These are phyloP conservation scores for Heimioporus sp. DNA, from an alignment of 768 basidiomycete species.

Conservation along the genomic window DNA sequence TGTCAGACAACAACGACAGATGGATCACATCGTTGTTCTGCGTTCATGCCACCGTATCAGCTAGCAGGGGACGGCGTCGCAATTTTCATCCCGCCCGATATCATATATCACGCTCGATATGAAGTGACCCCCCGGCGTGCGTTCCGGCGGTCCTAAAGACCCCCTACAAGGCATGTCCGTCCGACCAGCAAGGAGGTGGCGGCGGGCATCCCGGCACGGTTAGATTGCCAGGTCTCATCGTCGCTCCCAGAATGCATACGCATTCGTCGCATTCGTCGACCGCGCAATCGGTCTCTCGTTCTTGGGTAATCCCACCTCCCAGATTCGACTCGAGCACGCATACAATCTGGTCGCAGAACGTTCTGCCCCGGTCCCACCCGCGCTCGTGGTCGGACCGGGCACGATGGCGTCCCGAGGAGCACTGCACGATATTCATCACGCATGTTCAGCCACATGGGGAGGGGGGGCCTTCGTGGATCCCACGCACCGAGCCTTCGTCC, in stretches of 20 bases:
- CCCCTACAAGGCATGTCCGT: conserved; percentile 6
- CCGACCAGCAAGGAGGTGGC: conserved; percentile 23
- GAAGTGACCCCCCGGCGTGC: conserved; percentile 2
- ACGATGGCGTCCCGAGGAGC: neutral
- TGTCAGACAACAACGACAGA: conserved; percentile 6
- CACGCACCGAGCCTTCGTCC: conserved; percentile 2
- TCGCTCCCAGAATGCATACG: conserved; percentile 8
- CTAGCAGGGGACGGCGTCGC: conserved; percentile 7
- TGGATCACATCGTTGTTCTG: conserved; percentile 4
- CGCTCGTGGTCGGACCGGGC: neutral
- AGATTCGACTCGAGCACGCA: conserved; percentile 2
- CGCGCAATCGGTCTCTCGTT: neutral
- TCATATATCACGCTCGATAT: neutral
- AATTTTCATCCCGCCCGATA: conserved; percentile 14
- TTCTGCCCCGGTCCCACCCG: neutral
- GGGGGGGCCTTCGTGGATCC: conserved; percentile 2
- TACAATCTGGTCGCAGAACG: conserved; percentile 6
- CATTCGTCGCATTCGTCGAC: neutral
- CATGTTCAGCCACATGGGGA: conserved; percentile 5
- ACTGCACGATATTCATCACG: neutral
- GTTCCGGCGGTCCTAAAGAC: neutral
- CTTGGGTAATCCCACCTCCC: neutral
- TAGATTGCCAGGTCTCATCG: conserved; percentile 1
- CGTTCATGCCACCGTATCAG: conserved; percentile 10
- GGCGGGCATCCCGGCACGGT: conserved; percentile 2